Percentiles rank a stretch among this genome's conserved stretches.
Evolutionary conservation across 2,329 filamentous ascomycete species (phyloP).

Genomic region (Niveomyces coronatus): DNA sequence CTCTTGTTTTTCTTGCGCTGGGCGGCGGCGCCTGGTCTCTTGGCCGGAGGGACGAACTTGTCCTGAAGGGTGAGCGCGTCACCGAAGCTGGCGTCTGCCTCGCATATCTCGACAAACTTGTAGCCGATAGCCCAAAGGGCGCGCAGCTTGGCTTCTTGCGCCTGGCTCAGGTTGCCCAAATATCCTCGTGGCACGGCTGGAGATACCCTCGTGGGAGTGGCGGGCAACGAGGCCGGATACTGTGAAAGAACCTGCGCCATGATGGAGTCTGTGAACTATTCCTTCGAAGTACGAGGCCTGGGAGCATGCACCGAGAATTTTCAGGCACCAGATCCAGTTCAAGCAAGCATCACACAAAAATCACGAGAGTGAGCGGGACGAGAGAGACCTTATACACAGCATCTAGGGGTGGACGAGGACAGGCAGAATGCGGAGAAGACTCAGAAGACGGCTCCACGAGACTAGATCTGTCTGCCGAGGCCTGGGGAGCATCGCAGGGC

Average conservation of each 20-base stretch:
- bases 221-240: conserved; percentile 1
- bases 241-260: conserved; percentile 5
- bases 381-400: conserved; percentile 6
- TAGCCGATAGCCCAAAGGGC: conserved; percentile 69
- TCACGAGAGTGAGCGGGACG: neutral
- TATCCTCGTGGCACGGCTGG: conserved; percentile 46
- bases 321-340: no score
- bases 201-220: neutral
- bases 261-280: neutral
- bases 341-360: conserved; percentile 2
- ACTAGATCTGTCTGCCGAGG: conserved; percentile 2
- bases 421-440: neutral
- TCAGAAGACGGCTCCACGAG: conserved; percentile 1
- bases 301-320: no score
- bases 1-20: conserved; percentile 29
- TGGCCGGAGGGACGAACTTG: conserved; percentile 24
- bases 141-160: conserved; percentile 72
- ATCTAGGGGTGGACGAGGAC: neutral
- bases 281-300: no score
- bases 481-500: conserved; percentile 1
- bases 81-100: conserved; percentile 15
- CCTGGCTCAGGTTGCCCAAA: conserved; percentile 66
- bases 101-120: conserved; percentile 55
- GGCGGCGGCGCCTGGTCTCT: conserved; percentile 8
- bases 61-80: conserved; percentile 17